Conservation (phyloP, 805 yeast species). For the Saturnispora serradocipensis region DNA sequence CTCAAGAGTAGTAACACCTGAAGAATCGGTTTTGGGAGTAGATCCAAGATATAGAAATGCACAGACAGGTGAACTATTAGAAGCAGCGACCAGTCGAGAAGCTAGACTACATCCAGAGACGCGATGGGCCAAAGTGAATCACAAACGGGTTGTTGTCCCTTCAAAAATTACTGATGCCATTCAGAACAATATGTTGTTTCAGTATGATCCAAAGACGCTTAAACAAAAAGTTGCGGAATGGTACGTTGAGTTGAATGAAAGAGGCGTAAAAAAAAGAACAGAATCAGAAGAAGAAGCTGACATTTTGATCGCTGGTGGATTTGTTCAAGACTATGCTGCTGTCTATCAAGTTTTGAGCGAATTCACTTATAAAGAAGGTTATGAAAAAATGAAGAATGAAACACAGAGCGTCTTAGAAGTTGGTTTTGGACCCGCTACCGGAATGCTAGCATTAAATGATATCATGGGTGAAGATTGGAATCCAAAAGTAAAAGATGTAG, state of each 20-base stretch:
- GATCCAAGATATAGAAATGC: slow-evolving; percentile 27
- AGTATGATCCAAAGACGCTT: slow-evolving; percentile 54
- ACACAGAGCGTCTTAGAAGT: slow-evolving; percentile 57
- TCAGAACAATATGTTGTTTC: slow-evolving; percentile 50
- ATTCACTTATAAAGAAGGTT: slow-evolving; percentile 46
- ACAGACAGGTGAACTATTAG: slow-evolving; percentile 23
- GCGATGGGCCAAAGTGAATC: slow-evolving; percentile 43
- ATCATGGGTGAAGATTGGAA: slow-evolving; percentile 56
- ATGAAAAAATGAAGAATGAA: slow-evolving; percentile 45
- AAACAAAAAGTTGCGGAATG: slow-evolving; percentile 43
- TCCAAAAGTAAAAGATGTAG: slow-evolving; percentile 61
- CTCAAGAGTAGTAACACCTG: slow-evolving; percentile 30
- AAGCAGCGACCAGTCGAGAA: slow-evolving; percentile 38
- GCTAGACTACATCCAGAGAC: slow-evolving; percentile 55
- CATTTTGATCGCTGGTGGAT: slow-evolving; percentile 70
- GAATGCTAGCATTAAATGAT: slow-evolving; percentile 81
- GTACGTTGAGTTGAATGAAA: slow-evolving; percentile 35
- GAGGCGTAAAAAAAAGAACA: slow-evolving; percentile 39
- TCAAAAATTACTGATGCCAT: slow-evolving; percentile 46
- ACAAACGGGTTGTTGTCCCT: slow-evolving; percentile 48
- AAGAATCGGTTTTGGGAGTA: slow-evolving; percentile 27
- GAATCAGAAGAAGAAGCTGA: slow-evolving; percentile 51
- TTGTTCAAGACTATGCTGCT: slow-evolving; percentile 74
- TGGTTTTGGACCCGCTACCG: slow-evolving; percentile 89
- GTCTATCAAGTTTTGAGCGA: slow-evolving; percentile 58